Percentiles rank a stretch among this genome's conserved stretches.
Conservation (phyloP, 106 monocot genomes). For the Iris macrosiphon region DNA sequence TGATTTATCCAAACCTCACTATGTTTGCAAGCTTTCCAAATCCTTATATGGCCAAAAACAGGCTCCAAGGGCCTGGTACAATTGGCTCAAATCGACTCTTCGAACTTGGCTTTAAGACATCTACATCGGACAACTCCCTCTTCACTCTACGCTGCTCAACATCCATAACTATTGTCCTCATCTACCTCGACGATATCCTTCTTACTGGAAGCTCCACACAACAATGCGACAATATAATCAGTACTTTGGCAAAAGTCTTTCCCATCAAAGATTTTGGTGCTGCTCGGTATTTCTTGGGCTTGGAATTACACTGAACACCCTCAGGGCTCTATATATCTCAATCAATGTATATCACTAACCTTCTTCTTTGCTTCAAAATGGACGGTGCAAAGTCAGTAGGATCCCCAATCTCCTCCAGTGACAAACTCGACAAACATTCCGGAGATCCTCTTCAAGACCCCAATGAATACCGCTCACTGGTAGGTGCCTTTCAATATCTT, state of each 20-base stretch:
- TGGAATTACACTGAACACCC: background rate
- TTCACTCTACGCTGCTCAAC: background rate
- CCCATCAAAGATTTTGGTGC: background rate
- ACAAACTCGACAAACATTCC: background rate
- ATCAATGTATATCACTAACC: background rate
- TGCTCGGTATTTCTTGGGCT: background rate
- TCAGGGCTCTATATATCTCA: background rate
- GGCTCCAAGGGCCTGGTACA: background rate
- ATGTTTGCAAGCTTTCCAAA: background rate
- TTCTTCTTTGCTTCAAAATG: background rate
- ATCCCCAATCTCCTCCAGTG: background rate
- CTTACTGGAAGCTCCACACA: background rate
- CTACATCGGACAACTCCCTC: background rate
- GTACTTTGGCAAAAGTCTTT: background rate
- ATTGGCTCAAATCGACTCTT: background rate
- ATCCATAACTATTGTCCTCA: background rate
- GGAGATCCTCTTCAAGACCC: background rate
- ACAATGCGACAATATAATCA: background rate
- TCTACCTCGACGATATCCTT: slow-evolving; percentile 9
- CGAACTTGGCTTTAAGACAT: background rate
- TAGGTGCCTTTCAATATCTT: background rate
- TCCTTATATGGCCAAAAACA: slow-evolving; percentile 6
- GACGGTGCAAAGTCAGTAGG: background rate
- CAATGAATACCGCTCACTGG: background rate
- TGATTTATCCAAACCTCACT: background rate